Conservation (phyloP, 2,329 filamentous ascomycete species). For the Verticillium dahliae region DNA sequence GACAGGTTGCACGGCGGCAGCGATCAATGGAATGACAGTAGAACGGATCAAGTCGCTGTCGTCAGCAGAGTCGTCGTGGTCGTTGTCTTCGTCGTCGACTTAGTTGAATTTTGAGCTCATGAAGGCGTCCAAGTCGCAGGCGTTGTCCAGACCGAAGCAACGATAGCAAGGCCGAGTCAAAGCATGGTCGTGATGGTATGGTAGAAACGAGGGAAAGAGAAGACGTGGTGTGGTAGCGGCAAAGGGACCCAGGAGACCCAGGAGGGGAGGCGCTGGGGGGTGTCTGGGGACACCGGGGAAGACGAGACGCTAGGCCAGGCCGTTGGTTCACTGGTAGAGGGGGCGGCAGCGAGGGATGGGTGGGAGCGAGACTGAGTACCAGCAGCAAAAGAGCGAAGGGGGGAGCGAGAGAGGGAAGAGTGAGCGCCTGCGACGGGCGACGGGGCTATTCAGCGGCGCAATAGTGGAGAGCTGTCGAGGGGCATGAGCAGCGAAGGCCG, state of each 20-base stretch:
- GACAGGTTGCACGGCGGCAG: background rate
- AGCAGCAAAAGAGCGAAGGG: background rate
- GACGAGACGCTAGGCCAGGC: background rate
- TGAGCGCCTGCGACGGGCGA: background rate
- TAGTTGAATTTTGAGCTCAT: background rate
- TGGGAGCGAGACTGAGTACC: background rate
- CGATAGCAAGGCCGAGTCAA: background rate
- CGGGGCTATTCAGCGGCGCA: constrained; percentile 2
- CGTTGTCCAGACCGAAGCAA: background rate
- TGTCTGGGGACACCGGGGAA: background rate
- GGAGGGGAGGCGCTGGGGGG: background rate
- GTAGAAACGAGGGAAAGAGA: background rate
- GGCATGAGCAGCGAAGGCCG: background rate
- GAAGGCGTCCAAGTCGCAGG: background rate
- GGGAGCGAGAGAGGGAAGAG: background rate
- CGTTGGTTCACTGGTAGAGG: background rate
- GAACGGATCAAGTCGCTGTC: background rate
- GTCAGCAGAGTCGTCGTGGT: background rate
- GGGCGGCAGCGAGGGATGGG: background rate
- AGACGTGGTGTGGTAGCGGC: background rate
- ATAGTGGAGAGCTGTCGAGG: background rate
- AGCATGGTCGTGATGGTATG: background rate
- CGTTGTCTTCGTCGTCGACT: background rate
- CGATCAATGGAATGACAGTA: background rate
- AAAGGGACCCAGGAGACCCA: background rate